These are phyloP conservation scores for Lentinula boryana DNA, from an alignment of 768 basidiomycete species.

Conservation along the genomic window DNA sequence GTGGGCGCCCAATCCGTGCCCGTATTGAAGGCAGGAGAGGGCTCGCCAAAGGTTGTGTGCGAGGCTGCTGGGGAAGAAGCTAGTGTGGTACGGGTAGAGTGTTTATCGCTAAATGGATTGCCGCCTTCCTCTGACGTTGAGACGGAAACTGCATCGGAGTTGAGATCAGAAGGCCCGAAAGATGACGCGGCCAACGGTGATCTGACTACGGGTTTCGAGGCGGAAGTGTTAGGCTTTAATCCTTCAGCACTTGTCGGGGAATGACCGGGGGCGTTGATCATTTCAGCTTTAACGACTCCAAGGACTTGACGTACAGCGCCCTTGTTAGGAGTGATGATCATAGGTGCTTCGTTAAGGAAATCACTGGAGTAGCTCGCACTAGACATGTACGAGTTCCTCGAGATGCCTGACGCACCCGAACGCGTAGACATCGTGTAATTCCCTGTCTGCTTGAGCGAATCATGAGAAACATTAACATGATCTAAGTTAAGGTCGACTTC, in stretches of 20 bases:
- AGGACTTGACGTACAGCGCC: conserved; percentile 64
- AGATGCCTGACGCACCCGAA: conserved; percentile 47
- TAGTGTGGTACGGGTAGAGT: conserved; percentile 33
- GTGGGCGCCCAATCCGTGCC: conserved; percentile 33
- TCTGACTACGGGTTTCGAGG: conserved; percentile 39
- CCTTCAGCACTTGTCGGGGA: conserved; percentile 30
- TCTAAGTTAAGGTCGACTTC: conserved; percentile 59
- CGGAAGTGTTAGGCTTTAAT: conserved; percentile 29
- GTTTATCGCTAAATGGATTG: conserved; percentile 69
- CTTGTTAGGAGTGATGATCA: conserved; percentile 70
- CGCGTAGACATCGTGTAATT: conserved; percentile 41
- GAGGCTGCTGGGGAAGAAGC: conserved; percentile 30
- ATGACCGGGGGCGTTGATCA: conserved; percentile 55
- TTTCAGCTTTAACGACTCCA: conserved; percentile 74
- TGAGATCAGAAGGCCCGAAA: conserved; percentile 64
- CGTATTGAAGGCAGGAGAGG: conserved; percentile 18
- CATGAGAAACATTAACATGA: conserved; percentile 55
- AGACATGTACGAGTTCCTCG: conserved; percentile 66
- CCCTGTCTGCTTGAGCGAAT: conserved; percentile 35
- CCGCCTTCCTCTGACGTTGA: conserved; percentile 40
- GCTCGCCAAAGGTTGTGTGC: conserved; percentile 31
- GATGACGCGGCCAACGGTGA: conserved; percentile 69
- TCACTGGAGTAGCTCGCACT: conserved; percentile 73
- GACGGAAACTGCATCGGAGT: conserved; percentile 35
- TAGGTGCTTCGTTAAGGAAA: conserved; percentile 73